Base-by-base conservation (phyloP, 2,329 filamentous ascomycete species). In the Trichoderma sp. region DNA sequence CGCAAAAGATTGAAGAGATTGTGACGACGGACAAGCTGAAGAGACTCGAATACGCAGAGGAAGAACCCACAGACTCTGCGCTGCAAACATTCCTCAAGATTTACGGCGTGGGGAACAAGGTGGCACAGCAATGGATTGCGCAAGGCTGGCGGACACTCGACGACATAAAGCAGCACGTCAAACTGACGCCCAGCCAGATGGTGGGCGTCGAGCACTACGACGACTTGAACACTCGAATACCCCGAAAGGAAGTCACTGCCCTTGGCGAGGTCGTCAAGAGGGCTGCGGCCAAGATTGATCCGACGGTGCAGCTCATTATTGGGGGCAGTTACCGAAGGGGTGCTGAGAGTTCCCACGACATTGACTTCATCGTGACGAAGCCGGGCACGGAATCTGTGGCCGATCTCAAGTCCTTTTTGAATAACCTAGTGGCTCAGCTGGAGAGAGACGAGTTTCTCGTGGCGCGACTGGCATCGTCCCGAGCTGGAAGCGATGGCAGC, bases 1-100 rank as follows among this genome's bases (percentile, higher is more conserved):
- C 94, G 0, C 83, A 86, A 30, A 97, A 97, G 78, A 96, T 98
- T 71, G 92, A 96, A 74, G 95, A 97, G 76, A 97, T 97, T 54
- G 92, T 89, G 2, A 83, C 84, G 49, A 97, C 93, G 0, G 86
- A 93, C 74, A 83, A 84, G 30, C 85, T 97, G 0, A 86, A 86
- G 52, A 86, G 90, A 46, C 84, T 97, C 0, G 91, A 97, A 39
- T 88, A 90, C 73, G 87, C 91, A 0, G 85, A 86, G 66, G 79
- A 84, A 3, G 91, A 96, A 58, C 87, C 90, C 0, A 82, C 84
- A n/a, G 88, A 93, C 71, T 79, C 84, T 18, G 79, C 87, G 0
- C 80, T 97, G 1, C 87, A 90, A 68, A 77, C 87, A 0, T 97
- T 97, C 75, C 83, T 93, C 28, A 86, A 89, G 0, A 87, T 97